Conservation (phyloP, 2,329 filamentous ascomycete species). For the Hymenoscyphus scutula region DNA sequence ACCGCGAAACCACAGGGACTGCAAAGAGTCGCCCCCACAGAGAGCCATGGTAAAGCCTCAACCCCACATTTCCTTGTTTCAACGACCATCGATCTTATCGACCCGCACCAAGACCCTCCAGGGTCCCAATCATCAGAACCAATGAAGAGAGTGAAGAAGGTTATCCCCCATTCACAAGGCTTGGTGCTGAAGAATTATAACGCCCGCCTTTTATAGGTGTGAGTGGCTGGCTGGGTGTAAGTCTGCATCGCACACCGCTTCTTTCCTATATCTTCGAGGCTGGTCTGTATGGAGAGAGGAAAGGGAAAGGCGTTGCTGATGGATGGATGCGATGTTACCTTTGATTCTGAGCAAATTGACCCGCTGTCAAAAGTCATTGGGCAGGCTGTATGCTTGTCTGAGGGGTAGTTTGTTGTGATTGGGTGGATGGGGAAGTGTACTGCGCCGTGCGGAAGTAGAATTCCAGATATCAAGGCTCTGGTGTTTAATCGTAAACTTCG, state of each 20-base stretch:
- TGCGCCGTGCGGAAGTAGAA: neutral
- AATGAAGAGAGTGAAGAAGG: neutral
- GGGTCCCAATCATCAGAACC: neutral
- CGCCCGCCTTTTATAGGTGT: neutral
- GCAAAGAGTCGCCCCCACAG: too few relatives aligned
- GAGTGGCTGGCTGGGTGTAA: neutral
- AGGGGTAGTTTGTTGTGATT: neutral
- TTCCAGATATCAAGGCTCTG: neutral
- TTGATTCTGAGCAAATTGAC: neutral
- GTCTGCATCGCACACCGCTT: neutral
- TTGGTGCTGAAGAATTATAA: neutral
- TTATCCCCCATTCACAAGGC: neutral
- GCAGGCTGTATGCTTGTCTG: neutral
- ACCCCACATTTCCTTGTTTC: slow-evolving; percentile 1
- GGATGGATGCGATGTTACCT: neutral
- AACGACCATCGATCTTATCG: neutral
- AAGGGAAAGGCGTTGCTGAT: neutral
- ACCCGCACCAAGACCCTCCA: neutral
- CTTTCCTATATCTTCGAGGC: neutral
- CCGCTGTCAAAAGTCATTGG: neutral
- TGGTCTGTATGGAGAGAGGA: neutral
- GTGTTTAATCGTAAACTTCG: neutral
- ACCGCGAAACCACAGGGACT: too few relatives aligned
- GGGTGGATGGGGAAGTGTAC: neutral
- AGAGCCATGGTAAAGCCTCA: neutral